phyloP scores from a whole-genome alignment of 2,329 filamentous ascomycete species.

The Fusarium sp. region DNA sequence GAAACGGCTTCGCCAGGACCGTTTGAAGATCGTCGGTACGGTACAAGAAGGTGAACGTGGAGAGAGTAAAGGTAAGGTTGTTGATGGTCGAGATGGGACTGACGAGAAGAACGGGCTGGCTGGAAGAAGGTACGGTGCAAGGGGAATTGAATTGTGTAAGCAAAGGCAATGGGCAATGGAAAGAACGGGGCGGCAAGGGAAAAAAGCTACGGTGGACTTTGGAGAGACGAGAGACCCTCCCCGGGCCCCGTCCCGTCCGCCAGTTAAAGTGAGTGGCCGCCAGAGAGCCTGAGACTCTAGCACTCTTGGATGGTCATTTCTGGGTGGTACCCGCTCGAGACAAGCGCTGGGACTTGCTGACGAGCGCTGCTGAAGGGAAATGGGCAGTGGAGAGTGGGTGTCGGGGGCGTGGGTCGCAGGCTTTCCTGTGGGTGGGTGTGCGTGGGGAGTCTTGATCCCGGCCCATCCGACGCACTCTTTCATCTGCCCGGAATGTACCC shows the following conservation, averaged over 20 bases:
- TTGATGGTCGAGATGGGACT: constrained; percentile 29
- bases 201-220: constrained; percentile 48
- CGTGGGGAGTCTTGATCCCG: constrained; percentile 38
- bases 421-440: constrained; percentile 32
- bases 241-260: constrained; percentile 30
- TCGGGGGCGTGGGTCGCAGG: constrained; percentile 40
- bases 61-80: constrained; percentile 29
- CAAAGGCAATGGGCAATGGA: constrained; percentile 23
- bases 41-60: constrained; percentile 32
- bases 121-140: constrained; percentile 26
- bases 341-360: constrained; percentile 36
- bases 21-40: constrained; percentile 36
- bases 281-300: constrained; percentile 31
- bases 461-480: constrained; percentile 40
- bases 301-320: constrained; percentile 27
- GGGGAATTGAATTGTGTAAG: constrained; percentile 47
- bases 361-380: constrained; percentile 41
- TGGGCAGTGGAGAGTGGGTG: constrained; percentile 44
- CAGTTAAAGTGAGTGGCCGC: constrained; percentile 29
- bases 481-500: constrained; percentile 30
- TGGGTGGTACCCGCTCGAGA: constrained; percentile 34
- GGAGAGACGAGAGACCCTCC: constrained; percentile 20
- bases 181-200: constrained; percentile 41
- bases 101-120: constrained; percentile 25
- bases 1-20: constrained; percentile 37